Conservation (phyloP, 495 filamentous ascomycete species). For the Aeminium ludgeri region DNA sequence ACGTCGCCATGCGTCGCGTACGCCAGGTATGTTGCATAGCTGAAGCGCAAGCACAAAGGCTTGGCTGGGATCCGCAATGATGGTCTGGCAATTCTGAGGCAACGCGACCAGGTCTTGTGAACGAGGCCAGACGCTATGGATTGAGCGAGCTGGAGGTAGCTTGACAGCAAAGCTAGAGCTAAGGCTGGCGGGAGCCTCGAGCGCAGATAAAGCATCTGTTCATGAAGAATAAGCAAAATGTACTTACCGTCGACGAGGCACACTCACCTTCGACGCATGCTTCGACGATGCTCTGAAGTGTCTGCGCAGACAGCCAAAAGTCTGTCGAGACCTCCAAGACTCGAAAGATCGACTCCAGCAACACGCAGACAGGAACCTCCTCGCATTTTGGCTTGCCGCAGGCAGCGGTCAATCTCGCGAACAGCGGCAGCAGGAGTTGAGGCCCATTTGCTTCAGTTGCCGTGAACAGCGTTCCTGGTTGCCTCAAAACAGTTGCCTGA, state of each 20-base stretch:
- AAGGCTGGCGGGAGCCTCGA: not conserved
- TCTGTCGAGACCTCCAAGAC: slow-evolving; percentile 1
- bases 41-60: slow-evolving; percentile 17
- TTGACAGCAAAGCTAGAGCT: not conserved
- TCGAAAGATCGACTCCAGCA: slow-evolving; percentile 1
- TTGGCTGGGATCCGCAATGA: slow-evolving; percentile 9
- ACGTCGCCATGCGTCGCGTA: not conserved
- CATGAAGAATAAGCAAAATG: not conserved
- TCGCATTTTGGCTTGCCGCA: slow-evolving; percentile 7
- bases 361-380: slow-evolving; percentile 1
- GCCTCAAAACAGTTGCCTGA: slow-evolving; percentile 51
- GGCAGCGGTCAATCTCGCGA: slow-evolving; percentile 38
- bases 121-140: slow-evolving; percentile 19
- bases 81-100: slow-evolving; percentile 19
- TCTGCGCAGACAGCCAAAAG: slow-evolving; percentile 13
- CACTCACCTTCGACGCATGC: slow-evolving; percentile 22
- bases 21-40: not conserved
- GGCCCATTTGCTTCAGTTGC: slow-evolving; percentile 24
- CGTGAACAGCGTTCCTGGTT: slow-evolving; percentile 50
- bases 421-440: slow-evolving; percentile 66
- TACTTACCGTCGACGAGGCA: slow-evolving; percentile 1
- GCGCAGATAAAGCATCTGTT: slow-evolving; percentile 1
- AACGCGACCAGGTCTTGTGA: slow-evolving; percentile 17
- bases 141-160: slow-evolving; percentile 18
- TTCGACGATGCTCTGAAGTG: slow-evolving; percentile 12